These are phyloP conservation scores for Rhizoctonia solani DNA, from an alignment of 1,284 basidiomycete genomes.

Conservation along the genomic window DNA sequence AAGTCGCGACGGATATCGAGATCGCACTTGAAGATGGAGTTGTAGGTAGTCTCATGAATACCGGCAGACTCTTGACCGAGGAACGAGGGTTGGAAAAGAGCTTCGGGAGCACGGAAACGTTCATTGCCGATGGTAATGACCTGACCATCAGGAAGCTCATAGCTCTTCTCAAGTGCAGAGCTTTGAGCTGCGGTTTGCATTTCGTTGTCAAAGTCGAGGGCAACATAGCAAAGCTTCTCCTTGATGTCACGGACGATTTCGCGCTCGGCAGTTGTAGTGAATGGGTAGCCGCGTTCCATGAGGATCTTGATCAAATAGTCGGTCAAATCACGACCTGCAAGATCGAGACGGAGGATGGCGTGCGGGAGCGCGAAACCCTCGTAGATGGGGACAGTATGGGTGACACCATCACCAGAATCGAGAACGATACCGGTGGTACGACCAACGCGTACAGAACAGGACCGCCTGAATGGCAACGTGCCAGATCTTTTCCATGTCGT, in stretches of 20 bases:
- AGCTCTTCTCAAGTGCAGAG: conserved; percentile 65
- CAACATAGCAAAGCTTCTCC: conserved; percentile 71
- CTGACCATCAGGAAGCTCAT: conserved; percentile 70
- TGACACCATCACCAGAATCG: conserved; percentile 69
- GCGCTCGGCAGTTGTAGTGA: conserved; percentile 64
- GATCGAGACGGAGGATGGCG: conserved; percentile 65
- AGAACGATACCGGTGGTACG: conserved; percentile 71
- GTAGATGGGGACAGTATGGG: conserved; percentile 70
- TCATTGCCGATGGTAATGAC: conserved; percentile 71
- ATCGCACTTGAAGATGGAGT: conserved; percentile 74
- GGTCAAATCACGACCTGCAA: conserved; percentile 67
- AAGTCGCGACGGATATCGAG: conserved; percentile 52
- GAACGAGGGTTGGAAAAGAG: conserved; percentile 67
- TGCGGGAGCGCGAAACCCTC: conserved; percentile 69
- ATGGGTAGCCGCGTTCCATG: conserved; percentile 67
- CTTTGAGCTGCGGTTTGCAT: conserved; percentile 66
- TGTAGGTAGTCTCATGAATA: conserved; percentile 71
- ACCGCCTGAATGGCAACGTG: conserved; percentile 71
- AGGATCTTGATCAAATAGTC: conserved; percentile 68
- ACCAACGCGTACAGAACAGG: conserved; percentile 67
- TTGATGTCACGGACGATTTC: conserved; percentile 72
- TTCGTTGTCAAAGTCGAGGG: conserved; percentile 70
- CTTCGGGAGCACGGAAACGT: conserved; percentile 67
- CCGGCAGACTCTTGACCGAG: conserved; percentile 63
- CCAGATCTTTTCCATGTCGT: conserved; percentile 67